phyloP scores from a whole-genome alignment of 192 early-diverging fungal genomes.

The Coemansia sp. region DNA sequence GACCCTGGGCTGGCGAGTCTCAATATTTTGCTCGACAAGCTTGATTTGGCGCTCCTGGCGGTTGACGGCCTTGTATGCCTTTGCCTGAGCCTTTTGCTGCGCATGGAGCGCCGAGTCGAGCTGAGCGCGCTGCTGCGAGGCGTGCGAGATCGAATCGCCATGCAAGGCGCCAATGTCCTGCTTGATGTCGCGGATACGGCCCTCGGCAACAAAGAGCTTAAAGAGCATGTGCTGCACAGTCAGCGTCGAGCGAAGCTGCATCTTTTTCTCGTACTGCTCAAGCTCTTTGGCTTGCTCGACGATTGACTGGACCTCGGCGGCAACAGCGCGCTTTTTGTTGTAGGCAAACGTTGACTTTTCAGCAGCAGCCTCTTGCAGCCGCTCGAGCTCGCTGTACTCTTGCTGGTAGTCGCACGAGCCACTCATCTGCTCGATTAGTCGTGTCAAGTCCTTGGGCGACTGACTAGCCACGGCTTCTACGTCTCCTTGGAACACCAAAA shows the following conservation, averaged over 20 bases:
- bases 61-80: constrained; percentile 67
- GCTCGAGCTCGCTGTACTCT: constrained; percentile 86
- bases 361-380: constrained; percentile 77
- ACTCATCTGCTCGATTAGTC: constrained; percentile 94
- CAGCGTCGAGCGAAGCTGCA: constrained; percentile 62
- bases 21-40: constrained; percentile 70
- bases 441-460: constrained; percentile 88
- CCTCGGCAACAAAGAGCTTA: constrained; percentile 89
- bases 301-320: constrained; percentile 89
- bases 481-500: constrained; percentile 99
- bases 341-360: constrained; percentile 88
- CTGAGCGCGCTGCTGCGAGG: constrained; percentile 51
- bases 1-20: constrained; percentile 55
- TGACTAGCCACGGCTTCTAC: constrained; percentile 97
- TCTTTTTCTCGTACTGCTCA: constrained; percentile 75
- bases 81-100: constrained; percentile 69
- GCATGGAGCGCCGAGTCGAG: constrained; percentile 63
- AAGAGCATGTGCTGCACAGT: constrained; percentile 75
- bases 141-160: constrained; percentile 36
- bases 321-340: constrained; percentile 87
- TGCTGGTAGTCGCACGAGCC: constrained; percentile 87
- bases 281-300: constrained; percentile 90
- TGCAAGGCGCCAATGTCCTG: constrained; percentile 60
- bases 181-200: constrained; percentile 60
- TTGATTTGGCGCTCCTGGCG: constrained; percentile 74